Conservation (phyloP, 352 stramenopile species). For the Phytophthora pisi region DNA sequence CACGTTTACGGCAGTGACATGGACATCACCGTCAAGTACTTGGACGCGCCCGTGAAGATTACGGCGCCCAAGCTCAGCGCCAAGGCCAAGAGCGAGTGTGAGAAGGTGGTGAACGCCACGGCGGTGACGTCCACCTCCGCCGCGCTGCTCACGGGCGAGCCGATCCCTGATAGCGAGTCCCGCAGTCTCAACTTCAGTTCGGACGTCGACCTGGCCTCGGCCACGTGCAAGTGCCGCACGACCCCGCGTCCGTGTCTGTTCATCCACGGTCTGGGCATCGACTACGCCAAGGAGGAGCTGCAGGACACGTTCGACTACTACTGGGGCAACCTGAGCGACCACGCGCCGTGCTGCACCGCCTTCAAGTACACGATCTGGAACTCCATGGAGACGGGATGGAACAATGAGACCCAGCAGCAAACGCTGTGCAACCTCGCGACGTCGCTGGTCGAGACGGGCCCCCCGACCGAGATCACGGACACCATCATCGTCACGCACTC, state of each 20-base stretch:
- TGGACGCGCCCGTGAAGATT: slow-evolving; percentile 30
- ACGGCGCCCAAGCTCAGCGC: slow-evolving; percentile 19
- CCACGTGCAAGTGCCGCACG: slow-evolving; percentile 38
- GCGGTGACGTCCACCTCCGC: slow-evolving; percentile 24
- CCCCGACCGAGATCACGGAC: slow-evolving; percentile 36
- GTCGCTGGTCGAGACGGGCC: slow-evolving; percentile 24
- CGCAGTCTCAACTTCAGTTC: slow-evolving; percentile 16
- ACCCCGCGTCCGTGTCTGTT: slow-evolving; percentile 51
- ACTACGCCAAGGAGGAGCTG: slow-evolving; percentile 22
- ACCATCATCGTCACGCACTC: slow-evolving; percentile 59
- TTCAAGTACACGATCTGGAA: slow-evolving; percentile 57
- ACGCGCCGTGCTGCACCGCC: slow-evolving; percentile 52
- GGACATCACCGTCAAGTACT: slow-evolving; percentile 33
- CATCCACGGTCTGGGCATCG: slow-evolving; percentile 45
- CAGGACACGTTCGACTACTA: slow-evolving; percentile 42
- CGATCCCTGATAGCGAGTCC: slow-evolving; percentile 22
- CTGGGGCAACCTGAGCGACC: slow-evolving; percentile 44
- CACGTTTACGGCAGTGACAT: slow-evolving; percentile 40
- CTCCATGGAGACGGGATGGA: slow-evolving; percentile 40
- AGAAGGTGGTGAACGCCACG: slow-evolving; percentile 23
- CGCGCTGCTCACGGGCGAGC: slow-evolving; percentile 39
- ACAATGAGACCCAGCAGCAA: slow-evolving; percentile 43
- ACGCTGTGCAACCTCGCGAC: slow-evolving; percentile 40
- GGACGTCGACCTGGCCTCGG: slow-evolving; percentile 6
- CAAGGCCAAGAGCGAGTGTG: slow-evolving; percentile 12